Percentiles rank a stretch among this genome's conserved stretches.
Evolutionary conservation across 768 basidiomycete species (phyloP).

Genomic region (Rhizopogon vulgaris): DNA sequence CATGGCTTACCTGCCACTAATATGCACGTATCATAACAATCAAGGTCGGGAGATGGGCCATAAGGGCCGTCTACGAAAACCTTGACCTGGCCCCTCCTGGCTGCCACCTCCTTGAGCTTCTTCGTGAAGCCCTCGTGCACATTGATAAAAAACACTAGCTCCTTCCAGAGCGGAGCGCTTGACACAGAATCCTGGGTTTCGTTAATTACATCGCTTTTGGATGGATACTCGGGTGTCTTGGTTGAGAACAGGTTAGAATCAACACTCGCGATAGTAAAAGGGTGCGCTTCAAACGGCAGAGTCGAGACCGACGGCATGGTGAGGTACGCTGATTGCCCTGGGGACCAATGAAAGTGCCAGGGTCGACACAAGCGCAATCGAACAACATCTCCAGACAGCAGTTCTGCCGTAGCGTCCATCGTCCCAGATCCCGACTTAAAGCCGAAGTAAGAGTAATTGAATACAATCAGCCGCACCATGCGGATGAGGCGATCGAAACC

Average conservation of each 20-base stretch:
- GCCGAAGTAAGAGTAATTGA: conserved; percentile 34
- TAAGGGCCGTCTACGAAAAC: conserved; percentile 45
- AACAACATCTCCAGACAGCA: conserved; percentile 35
- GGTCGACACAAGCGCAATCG: conserved; percentile 36
- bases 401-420: conserved; percentile 32
- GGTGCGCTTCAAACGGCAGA: conserved; percentile 41
- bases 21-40: conserved; percentile 32
- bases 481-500: conserved; percentile 46
- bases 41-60: conserved; percentile 30
- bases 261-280: conserved; percentile 46
- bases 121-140: conserved; percentile 51
- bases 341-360: conserved; percentile 37
- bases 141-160: conserved; percentile 47
- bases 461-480: conserved; percentile 31
- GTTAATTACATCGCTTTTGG: conserved; percentile 7
- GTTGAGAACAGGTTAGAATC: conserved; percentile 5
- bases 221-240: background rate
- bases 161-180: conserved; percentile 15
- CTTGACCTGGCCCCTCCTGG: conserved; percentile 22
- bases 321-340: conserved; percentile 46
- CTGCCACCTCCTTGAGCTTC: conserved; percentile 28
- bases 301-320: conserved; percentile 35
- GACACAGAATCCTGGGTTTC: background rate
- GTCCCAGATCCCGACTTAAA: conserved; percentile 12
- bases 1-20: conserved; percentile 33